Conservation (phyloP, 2,329 filamentous ascomycete species). For the Pseudogymnoascus sp. region DNA sequence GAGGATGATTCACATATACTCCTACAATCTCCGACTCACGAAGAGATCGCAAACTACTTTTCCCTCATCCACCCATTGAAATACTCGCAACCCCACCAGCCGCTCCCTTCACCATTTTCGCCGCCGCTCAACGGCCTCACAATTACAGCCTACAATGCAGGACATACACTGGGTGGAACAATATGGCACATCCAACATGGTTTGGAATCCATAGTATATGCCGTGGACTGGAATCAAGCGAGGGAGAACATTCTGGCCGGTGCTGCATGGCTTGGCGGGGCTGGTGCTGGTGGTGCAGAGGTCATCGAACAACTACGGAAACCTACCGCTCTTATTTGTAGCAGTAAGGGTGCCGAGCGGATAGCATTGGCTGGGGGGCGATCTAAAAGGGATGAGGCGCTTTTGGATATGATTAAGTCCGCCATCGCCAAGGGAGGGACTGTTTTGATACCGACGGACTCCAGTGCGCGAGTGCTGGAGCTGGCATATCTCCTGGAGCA, state of each 20-base stretch:
- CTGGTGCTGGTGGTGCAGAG: conserved; percentile 71
- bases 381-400: conserved; percentile 73
- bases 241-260: conserved; percentile 90
- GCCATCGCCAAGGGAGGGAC: conserved; percentile 78
- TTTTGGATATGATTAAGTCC: conserved; percentile 72
- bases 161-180: conserved; percentile 89
- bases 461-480: conserved; percentile 88
- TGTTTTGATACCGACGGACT: conserved; percentile 88
- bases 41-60: conserved; percentile 91
- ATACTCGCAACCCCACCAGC: conserved; percentile 93
- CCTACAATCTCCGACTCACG: conserved; percentile 62
- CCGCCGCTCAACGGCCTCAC: conserved; percentile 84
- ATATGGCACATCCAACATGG: conserved; percentile 99
- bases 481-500: conserved; percentile 88
- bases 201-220: conserved; percentile 93
- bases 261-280: conserved; percentile 84
- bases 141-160: conserved; percentile 93
- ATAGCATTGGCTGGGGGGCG: conserved; percentile 63
- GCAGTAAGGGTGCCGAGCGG: conserved; percentile 69
- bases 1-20: conserved; percentile 45
- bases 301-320: conserved; percentile 90
- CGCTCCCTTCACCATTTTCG: conserved; percentile 76
- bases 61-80: conserved; percentile 84
- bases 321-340: conserved; percentile 89
- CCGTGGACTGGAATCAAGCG: conserved; percentile 97